Evolutionary conservation across 768 basidiomycete genomes (phyloP).

Genomic region (Cyathus striatus): DNA sequence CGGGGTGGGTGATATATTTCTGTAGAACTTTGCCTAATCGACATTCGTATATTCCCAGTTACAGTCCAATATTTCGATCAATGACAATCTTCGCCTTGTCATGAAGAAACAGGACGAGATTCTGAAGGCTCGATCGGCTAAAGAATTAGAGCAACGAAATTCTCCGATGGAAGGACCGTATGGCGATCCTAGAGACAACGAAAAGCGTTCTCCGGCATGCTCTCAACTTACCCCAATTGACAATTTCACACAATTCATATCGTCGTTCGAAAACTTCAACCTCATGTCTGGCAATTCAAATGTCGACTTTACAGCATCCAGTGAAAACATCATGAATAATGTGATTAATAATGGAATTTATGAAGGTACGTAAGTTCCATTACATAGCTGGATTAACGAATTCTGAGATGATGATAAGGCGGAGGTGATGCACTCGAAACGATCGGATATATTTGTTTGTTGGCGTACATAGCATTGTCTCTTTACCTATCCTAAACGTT

Average conservation of each 20-base stretch:
- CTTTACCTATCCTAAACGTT: no score
- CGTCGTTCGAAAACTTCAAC: neutral
- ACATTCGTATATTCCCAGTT: neutral
- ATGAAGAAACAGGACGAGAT: no score
- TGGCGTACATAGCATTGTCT: no score
- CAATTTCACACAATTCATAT: neutral
- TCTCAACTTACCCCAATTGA: neutral
- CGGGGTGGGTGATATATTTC: constrained; percentile 8
- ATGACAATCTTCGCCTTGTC: neutral
- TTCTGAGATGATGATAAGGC: no score
- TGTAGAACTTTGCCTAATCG: neutral
- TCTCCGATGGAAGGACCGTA: no score
- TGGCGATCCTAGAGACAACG: no score
- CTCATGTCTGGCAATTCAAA: neutral
- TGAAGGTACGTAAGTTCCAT: constrained; percentile 1
- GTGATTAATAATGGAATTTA: constrained; percentile 2
- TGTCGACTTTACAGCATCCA: constrained; percentile 3
- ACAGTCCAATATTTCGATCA: neutral
- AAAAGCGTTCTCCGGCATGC: neutral
- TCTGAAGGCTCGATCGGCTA: no score
- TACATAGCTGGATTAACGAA: no score
- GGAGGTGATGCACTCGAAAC: no score
- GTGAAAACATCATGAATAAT: constrained; percentile 9
- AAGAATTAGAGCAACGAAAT: no score
- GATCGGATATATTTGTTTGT: no score